A percentile compares a stretch with the other conserved stretches of the same genome.
Evolutionary conservation across 73 alveolate species (phyloP).

Genomic region (Effrenium voratum): DNA sequence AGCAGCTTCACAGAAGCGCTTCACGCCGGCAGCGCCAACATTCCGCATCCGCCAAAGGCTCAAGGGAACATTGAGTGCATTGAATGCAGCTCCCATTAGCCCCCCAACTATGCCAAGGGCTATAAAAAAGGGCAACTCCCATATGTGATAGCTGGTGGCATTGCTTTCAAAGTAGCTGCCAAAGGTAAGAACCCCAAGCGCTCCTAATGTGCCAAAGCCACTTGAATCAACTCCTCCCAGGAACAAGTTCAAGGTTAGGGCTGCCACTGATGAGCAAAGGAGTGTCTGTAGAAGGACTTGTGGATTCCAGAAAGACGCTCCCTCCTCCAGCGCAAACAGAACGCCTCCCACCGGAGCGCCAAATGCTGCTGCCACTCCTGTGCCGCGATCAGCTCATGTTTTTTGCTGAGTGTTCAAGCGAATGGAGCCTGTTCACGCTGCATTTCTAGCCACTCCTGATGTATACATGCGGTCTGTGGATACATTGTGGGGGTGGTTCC

Average conservation of each 20-base stretch:
- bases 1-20: conserved; percentile 27
- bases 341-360: conserved; percentile 91
- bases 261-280: conserved; percentile 37
- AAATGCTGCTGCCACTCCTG: conserved; percentile 71
- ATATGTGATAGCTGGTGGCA: conserved; percentile 26
- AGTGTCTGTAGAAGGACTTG: conserved; percentile 55
- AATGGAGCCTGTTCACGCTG: too few relatives aligned
- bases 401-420: too few relatives aligned
- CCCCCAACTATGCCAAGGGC: conserved; percentile 65
- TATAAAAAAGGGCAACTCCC: conserved; percentile 78
- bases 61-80: conserved; percentile 62
- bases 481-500: too few relatives aligned
- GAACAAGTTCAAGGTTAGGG: conserved; percentile 63
- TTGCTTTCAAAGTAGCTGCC: conserved; percentile 26
- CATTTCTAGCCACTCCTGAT: too few relatives aligned
- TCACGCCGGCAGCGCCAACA: conserved; percentile 50
- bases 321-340: conserved; percentile 79
- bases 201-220: conserved; percentile 86
- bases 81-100: conserved; percentile 67
- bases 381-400: too few relatives aligned
- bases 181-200: conserved; percentile 70
- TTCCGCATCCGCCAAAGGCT: conserved; percentile 47
- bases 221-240: conserved; percentile 63
- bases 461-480: too few relatives aligned
- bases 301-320: conserved; percentile 63